phyloP scores from a whole-genome alignment of 176 grass and related monocot genomes.

The Alloteropsis semialata region DNA sequence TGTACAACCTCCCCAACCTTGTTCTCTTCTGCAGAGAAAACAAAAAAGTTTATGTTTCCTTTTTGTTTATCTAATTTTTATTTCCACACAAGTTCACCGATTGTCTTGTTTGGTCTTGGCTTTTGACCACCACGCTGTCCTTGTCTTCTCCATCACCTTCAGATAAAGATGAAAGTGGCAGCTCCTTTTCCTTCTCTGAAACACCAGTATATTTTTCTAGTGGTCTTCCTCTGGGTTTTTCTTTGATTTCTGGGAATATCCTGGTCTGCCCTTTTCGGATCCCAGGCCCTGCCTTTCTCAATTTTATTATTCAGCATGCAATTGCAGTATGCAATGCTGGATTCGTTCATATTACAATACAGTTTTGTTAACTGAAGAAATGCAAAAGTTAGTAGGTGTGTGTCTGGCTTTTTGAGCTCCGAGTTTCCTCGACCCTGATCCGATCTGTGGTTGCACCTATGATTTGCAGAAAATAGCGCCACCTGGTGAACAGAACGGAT shows the following conservation, averaged over 20 bases:
- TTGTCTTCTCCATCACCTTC: constrained; percentile 6
- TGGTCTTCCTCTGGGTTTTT: background rate
- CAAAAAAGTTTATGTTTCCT: background rate
- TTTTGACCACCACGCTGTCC: constrained; percentile 37
- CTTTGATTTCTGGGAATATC: constrained; percentile 28
- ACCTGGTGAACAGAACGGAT: constrained; percentile 24
- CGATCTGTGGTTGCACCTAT: constrained; percentile 4
- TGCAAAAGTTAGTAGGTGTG: background rate
- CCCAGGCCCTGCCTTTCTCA: background rate
- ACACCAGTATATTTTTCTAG: background rate
- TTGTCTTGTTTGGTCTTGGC: constrained; percentile 36
- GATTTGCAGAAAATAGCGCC: background rate
- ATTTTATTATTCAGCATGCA: background rate
- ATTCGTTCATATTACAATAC: background rate
- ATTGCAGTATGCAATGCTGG: background rate
- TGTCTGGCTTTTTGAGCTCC: constrained; percentile 35
- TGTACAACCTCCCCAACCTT: background rate
- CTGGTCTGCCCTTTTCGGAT: constrained; percentile 38
- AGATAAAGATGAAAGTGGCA: constrained; percentile 22
- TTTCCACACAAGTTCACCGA: background rate
- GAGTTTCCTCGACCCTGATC: background rate
- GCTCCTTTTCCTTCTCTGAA: background rate
- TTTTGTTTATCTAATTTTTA: background rate
- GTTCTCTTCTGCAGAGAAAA: background rate
- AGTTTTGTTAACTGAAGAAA: background rate